Evolutionary conservation across 164 flowering plant species (phyloP).

Genomic region (Liquidambar formosana): DNA sequence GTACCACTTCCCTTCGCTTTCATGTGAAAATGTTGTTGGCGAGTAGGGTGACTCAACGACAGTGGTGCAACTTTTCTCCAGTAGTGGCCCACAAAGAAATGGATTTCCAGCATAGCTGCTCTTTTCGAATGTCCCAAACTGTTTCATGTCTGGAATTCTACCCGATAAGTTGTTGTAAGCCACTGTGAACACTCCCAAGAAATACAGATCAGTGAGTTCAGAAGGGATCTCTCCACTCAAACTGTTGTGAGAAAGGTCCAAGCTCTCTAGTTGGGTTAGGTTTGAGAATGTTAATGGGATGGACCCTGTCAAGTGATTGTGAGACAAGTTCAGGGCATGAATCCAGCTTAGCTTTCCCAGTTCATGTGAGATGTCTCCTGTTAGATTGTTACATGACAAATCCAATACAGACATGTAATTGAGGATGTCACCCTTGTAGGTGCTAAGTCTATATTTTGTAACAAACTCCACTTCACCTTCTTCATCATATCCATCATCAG

Average conservation of each 20-base stretch:
- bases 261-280: neutral
- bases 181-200: neutral
- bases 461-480: neutral
- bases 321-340: slow-evolving; percentile 9
- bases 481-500: neutral
- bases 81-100: neutral
- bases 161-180: slow-evolving; percentile 15
- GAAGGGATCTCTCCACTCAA: slow-evolving; percentile 6
- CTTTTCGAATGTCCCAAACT: neutral
- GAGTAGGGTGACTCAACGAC: no score
- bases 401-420: slow-evolving; percentile 15
- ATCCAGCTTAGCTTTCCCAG: neutral
- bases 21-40: no score
- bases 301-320: neutral
- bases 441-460: neutral
- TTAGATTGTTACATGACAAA: slow-evolving; percentile 9
- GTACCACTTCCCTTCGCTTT: no score
- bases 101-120: slow-evolving; percentile 1
- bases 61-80: neutral
- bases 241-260: slow-evolving; percentile 6
- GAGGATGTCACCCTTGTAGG: slow-evolving; percentile 4
- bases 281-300: neutral
- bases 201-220: neutral
- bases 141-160: neutral
- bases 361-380: neutral